Evolutionary conservation across 306 rosid genomes (phyloP).

Genomic region (Gastrolobium bilobum): DNA sequence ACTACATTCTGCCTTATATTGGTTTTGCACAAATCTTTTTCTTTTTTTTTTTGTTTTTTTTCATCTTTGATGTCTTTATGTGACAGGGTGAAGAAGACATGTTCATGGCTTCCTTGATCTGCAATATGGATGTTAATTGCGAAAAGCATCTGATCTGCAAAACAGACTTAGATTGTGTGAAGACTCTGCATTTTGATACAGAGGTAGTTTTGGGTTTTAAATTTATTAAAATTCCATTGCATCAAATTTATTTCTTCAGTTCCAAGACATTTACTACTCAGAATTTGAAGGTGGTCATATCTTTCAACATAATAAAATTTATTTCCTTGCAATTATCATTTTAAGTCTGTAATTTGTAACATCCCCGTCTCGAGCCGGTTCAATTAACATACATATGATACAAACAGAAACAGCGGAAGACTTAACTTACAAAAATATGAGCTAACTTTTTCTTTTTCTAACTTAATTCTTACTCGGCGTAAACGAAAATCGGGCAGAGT

Average conservation of each 20-base stretch:
- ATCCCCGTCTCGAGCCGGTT: too few relatives aligned
- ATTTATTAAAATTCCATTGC: conserved; percentile 32
- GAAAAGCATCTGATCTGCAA: conserved; percentile 81
- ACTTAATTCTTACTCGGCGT: too few relatives aligned
- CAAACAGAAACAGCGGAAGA: too few relatives aligned
- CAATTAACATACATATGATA: too few relatives aligned
- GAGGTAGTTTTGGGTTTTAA: conserved; percentile 69
- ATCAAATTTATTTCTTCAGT: conserved; percentile 25
- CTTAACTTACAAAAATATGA: too few relatives aligned
- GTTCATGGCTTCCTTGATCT: conserved; percentile 93
- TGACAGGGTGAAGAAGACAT: conserved; percentile 76
- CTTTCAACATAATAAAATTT: conserved; percentile 12
- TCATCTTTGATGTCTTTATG: conserved; percentile 30
- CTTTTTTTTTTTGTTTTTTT: conserved; percentile 22
- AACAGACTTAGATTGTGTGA: conserved; percentile 76
- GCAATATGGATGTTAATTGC: conserved; percentile 83
- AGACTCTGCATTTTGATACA: conserved; percentile 83
- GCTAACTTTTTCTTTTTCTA: too few relatives aligned
- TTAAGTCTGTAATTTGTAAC: conserved; percentile 10
- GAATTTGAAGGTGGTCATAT: conserved; percentile 35
- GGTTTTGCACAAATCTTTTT: not conserved
- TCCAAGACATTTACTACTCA: not conserved
- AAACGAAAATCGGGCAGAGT: too few relatives aligned
- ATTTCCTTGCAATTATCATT: conserved; percentile 19
- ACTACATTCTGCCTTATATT: conserved; percentile 24